Conservation (phyloP, 2,329 filamentous ascomycete species). For the Nemania serpens region DNA sequence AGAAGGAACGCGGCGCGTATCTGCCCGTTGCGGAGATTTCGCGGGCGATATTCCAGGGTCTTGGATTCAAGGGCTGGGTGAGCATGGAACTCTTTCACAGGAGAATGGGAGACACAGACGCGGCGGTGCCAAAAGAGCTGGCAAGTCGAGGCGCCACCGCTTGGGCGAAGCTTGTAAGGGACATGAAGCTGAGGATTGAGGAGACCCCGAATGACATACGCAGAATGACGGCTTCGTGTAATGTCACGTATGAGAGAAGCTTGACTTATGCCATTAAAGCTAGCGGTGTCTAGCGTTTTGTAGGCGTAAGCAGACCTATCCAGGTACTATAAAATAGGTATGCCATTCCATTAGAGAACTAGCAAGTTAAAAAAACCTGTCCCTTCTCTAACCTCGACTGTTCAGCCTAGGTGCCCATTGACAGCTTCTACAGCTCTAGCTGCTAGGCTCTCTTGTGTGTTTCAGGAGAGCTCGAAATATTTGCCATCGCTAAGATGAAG, state of each 20-base stretch:
- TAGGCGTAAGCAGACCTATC: neutral
- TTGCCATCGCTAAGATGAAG: too few species aligned
- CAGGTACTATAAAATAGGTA: constrained; percentile 1
- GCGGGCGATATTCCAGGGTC: constrained; percentile 62
- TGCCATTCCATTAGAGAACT: neutral
- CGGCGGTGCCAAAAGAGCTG: constrained; percentile 55
- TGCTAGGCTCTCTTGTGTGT: too few species aligned
- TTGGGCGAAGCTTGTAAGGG: constrained; percentile 40
- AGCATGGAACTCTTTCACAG: constrained; percentile 73
- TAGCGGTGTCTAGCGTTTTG: constrained; percentile 11
- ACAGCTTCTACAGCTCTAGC: neutral
- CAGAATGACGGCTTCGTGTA: constrained; percentile 33
- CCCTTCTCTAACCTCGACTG: neutral
- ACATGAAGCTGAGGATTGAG: constrained; percentile 37
- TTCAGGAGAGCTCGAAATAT: too few species aligned
- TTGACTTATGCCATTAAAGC: neutral
- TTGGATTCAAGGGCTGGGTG: constrained; percentile 72
- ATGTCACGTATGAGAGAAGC: neutral
- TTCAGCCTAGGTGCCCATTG: neutral
- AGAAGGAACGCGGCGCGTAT: constrained; percentile 66
- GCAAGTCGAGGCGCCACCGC: constrained; percentile 39
- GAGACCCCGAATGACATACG: constrained; percentile 8
- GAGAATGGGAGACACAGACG: constrained; percentile 57
- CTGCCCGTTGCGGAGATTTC: constrained; percentile 68
- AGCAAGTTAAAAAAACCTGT: neutral